Evolutionary conservation across 495 filamentous ascomycete species (phyloP).

Genomic region (Penicillium fimorum): DNA sequence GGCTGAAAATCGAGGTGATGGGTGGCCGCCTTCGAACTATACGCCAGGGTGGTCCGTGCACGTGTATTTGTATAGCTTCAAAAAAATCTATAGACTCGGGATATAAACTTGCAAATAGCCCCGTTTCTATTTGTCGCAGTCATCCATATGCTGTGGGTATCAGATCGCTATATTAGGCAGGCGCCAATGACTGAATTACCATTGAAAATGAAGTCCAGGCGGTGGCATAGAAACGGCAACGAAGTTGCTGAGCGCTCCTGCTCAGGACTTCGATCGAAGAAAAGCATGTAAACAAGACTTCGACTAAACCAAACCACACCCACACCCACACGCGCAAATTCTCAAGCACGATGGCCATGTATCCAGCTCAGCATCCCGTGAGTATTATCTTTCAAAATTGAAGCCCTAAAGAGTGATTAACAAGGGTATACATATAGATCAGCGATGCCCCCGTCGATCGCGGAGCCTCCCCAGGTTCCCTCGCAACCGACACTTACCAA

Average conservation of each 20-base stretch:
- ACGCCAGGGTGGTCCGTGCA: constrained; percentile 1
- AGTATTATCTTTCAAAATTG: not conserved
- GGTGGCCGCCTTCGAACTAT: not conserved
- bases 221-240: not conserved
- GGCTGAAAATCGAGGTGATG: not conserved
- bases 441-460: not conserved
- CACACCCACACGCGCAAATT: not conserved
- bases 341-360: not conserved
- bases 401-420: not conserved
- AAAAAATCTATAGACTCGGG: not conserved
- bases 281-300: not conserved
- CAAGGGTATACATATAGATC: not conserved
- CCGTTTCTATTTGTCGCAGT: not conserved
- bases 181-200: not conserved
- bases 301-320: not conserved
- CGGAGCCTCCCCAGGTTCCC: not conserved
- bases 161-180: not conserved
- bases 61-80: not conserved
- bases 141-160: not conserved
- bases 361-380: not conserved
- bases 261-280: not conserved
- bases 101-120: not conserved
- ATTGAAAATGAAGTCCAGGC: not conserved
- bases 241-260: not conserved
- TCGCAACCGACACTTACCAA: constrained; percentile 3